Evolutionary conservation across 768 basidiomycete species (phyloP).

Genomic region (Panaeolus cyanescens): DNA sequence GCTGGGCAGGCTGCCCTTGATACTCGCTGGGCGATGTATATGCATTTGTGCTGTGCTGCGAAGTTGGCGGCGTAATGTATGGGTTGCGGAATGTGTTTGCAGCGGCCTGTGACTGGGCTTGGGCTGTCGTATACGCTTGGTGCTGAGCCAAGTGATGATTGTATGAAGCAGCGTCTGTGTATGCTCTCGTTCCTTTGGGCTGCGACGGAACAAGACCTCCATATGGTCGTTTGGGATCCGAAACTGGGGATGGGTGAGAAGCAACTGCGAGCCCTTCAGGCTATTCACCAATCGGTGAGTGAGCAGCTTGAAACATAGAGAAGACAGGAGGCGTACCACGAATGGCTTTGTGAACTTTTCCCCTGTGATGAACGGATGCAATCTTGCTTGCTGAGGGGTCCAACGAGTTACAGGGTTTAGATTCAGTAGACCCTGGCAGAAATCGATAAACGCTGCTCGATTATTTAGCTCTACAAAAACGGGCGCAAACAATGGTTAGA

Average conservation of each 20-base stretch:
- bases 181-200: constrained; percentile 81
- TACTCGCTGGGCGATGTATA: constrained; percentile 26
- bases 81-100: constrained; percentile 79
- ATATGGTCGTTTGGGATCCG: constrained; percentile 86
- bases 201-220: constrained; percentile 92
- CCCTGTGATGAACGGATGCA: constrained; percentile 98
- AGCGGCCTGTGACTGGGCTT: constrained; percentile 71
- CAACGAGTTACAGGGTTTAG: constrained; percentile 94
- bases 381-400: constrained; percentile 94
- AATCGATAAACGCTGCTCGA: constrained; percentile 94
- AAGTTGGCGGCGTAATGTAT: constrained; percentile 63
- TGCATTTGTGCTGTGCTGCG: constrained; percentile 29
- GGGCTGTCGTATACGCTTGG: constrained; percentile 82
- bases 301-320: constrained; percentile 8
- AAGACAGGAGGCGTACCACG: constrained; percentile 50
- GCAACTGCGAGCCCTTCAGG: constrained; percentile 49
- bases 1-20: constrained; percentile 27
- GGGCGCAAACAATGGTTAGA: background rate
- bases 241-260: constrained; percentile 30
- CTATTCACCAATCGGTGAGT: constrained; percentile 29
- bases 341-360: constrained; percentile 92
- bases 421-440: constrained; percentile 92
- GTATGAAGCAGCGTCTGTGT: constrained; percentile 91
- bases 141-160: constrained; percentile 95
- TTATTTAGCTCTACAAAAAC: constrained; percentile 82